Base-by-base conservation (phyloP, 306 rosid genomes). In the Senna tora region DNA sequence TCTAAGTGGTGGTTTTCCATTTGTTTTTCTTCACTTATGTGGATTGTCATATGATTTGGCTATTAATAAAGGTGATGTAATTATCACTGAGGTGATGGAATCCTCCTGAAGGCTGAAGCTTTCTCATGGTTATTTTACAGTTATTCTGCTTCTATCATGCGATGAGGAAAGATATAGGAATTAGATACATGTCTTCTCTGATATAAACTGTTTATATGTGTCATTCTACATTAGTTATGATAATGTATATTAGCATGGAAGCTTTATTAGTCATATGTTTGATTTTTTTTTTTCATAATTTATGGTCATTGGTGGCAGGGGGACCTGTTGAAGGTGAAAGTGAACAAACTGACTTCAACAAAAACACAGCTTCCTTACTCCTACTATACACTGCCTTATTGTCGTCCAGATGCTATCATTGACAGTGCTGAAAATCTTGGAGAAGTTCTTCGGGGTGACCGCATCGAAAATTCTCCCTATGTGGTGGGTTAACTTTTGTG, bases 401-500 rank as follows among this genome's bases (percentile, higher is more conserved):
- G 93, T 78, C 65, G 16, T 49, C 93, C 93, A 12, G 60, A 81
- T 50, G 67, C 10, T 28, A 88, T 88, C 67, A 78, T 85, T 46
- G 93, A 88, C 74, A 85, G 90, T 71, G 93, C 90, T 51, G 93
- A 88, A 85, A 88, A 88, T 85, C 93, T 88, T 6, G 93, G 93
- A 60, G 93, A 88, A 68, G 88, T 88, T 68, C 93, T 88, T 72
- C 90, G 93, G 46, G 93, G 93, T 17, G 93, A 88, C 70, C 90
- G 88, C 20, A 85, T 88, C 14, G 90, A 88, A 59, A 88, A 88
- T 79, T 88, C 93, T 74, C 90, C 90, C 60, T 88, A 76, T 53
- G 88, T 79, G 88, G 93, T 84, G 41, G 59, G 74, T 67, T 67
- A 49, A 39, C 9, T 8, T 61, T 61, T 65, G 21, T 22, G n/a